Evolutionary conservation across 116 monocot genomes (phyloP).

Genomic region (Dioscorea cayenensis): DNA sequence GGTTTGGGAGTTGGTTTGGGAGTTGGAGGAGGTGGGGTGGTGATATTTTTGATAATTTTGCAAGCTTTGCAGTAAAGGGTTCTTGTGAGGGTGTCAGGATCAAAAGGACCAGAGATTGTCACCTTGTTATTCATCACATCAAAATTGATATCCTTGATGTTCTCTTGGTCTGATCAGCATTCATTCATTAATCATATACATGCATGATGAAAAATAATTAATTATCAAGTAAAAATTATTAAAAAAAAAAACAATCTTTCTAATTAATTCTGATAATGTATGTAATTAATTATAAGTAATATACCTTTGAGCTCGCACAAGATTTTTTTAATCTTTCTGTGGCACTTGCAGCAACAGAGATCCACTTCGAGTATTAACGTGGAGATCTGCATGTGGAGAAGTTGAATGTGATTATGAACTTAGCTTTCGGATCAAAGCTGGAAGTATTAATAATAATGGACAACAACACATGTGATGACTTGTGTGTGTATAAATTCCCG

Average conservation of each 20-base stretch:
- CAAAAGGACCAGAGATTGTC: slow-evolving; percentile 28
- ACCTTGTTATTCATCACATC: slow-evolving; percentile 30
- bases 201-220: background rate
- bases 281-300: background rate
- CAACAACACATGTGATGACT: background rate
- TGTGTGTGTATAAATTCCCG: background rate
- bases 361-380: slow-evolving; percentile 30
- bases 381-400: background rate
- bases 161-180: background rate
- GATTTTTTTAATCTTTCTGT: slow-evolving; percentile 22
- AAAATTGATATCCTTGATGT: slow-evolving; percentile 8
- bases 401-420: too few species aligned
- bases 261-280: background rate
- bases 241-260: background rate
- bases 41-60: slow-evolving; percentile 22
- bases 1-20: too few species aligned
- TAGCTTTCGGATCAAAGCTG: too few species aligned
- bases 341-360: slow-evolving; percentile 24
- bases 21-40: background rate
- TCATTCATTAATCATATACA: background rate
- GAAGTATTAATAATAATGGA: background rate
- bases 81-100: slow-evolving; percentile 12
- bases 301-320: slow-evolving; percentile 28
- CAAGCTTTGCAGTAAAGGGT: slow-evolving; percentile 35
- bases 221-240: background rate